These are phyloP conservation scores for Dissophora globulifera DNA, from an alignment of 192 early-diverging fungal species.

Conservation along the genomic window DNA sequence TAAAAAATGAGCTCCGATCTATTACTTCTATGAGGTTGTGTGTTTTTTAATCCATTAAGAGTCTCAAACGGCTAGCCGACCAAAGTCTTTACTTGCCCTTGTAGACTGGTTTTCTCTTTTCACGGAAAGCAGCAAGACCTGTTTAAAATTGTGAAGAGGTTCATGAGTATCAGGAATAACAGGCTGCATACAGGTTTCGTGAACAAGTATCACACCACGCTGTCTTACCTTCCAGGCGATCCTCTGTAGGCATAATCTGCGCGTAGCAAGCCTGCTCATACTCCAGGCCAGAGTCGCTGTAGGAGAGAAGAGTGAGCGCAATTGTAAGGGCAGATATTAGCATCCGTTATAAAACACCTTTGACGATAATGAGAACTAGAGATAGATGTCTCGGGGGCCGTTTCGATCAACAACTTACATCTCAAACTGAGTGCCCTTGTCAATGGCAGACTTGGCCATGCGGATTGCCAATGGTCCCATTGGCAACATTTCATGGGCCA, in stretches of 20 bases:
- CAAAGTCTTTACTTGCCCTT: conserved; percentile 70
- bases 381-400: too few species aligned
- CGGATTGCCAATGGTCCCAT: conserved; percentile 86
- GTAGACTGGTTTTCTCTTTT: conserved; percentile 87
- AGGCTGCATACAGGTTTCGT: too few species aligned
- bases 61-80: too few species aligned
- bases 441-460: conserved; percentile 93
- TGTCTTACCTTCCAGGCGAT: conserved; percentile 84
- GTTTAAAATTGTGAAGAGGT: too few species aligned
- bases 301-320: neutral
- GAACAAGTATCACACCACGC: neutral
- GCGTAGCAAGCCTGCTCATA: conserved; percentile 96
- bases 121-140: conserved; percentile 75
- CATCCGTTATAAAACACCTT: too few species aligned
- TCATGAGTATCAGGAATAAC: too few species aligned
- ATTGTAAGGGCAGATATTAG: too few species aligned
- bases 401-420: conserved; percentile 64
- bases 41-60: too few species aligned
- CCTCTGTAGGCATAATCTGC: conserved; percentile 93
- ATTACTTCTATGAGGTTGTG: too few species aligned
- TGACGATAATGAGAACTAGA: too few species aligned
- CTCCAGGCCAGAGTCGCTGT: conserved; percentile 82
- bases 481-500: conserved; percentile 82
- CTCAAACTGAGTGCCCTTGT: conserved; percentile 83
- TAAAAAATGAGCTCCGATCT: too few species aligned